A percentile compares a stretch with the other conserved stretches of the same genome.
phyloP scores from a whole-genome alignment of 305 asterid genomes.

The Solanum hybrid region DNA sequence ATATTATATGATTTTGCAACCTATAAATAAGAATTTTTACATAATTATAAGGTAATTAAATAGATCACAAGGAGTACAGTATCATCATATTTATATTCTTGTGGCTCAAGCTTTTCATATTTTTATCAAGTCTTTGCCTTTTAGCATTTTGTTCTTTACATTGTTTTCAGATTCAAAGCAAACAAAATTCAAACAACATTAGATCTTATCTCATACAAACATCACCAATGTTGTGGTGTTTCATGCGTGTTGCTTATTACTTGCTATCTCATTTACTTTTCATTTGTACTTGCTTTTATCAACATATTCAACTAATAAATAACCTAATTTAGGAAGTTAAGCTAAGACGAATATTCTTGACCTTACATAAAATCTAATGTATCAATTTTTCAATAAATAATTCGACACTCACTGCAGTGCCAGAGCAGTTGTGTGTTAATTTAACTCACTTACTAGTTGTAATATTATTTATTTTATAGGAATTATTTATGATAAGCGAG shows the following conservation, averaged over 20 bases:
- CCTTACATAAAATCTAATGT: background rate
- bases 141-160: background rate
- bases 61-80: background rate
- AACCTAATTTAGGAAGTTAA: background rate
- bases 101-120: no score
- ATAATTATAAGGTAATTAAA: background rate
- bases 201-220: background rate
- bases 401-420: background rate
- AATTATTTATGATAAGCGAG: no score
- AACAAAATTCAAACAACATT: background rate
- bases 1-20: background rate
- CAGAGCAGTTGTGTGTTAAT: background rate
- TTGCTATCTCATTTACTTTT: background rate
- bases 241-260: background rate
- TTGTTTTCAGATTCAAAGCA: background rate
- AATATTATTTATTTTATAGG: no score
- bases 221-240: background rate
- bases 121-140: no score
- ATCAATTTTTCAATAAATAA: no score
- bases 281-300: no score
- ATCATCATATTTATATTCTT: background rate
- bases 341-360: background rate
- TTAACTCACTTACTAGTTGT: background rate
- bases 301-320: no score
- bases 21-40: background rate